Conservation (phyloP, 371 early-diverging fungal genomes). For the Rhizopus arrhizus region DNA sequence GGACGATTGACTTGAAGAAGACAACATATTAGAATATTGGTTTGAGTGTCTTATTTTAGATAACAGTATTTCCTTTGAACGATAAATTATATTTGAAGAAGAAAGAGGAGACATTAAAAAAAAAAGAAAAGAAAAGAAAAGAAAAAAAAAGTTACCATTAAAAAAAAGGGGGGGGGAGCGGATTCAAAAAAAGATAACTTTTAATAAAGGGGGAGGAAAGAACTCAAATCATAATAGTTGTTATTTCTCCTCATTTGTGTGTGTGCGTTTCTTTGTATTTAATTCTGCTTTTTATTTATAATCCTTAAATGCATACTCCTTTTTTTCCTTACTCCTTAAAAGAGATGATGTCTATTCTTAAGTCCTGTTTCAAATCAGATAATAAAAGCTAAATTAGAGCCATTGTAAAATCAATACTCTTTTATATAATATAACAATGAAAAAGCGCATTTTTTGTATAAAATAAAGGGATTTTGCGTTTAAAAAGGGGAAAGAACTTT, state of each 20-base stretch:
- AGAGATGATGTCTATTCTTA: slow-evolving; percentile 11
- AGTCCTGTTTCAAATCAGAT: slow-evolving; percentile 23
- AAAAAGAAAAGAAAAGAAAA: slow-evolving; percentile 4
- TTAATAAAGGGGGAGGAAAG: neutral
- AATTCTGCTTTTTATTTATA: slow-evolving; percentile 4
- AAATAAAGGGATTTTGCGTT: neutral
- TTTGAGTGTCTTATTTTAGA: neutral
- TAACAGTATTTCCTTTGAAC: slow-evolving; percentile 14
- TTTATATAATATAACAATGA: too few species aligned
- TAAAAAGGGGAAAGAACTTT: neutral
- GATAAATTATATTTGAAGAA: slow-evolving; percentile 8
- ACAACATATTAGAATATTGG: neutral
- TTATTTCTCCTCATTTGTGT: neutral
- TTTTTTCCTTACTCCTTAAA: slow-evolving; percentile 1
- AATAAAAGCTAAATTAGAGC: slow-evolving; percentile 15
- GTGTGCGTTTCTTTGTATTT: neutral
- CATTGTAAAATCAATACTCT: slow-evolving; percentile 11
- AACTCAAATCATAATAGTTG: neutral
- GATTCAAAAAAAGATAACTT: neutral
- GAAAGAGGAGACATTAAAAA: slow-evolving; percentile 14
- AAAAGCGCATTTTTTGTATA: too few species aligned
- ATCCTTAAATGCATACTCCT: neutral
- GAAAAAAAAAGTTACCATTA: neutral
- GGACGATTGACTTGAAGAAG: neutral
- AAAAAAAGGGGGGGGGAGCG: neutral